Evolutionary conservation across 2,329 filamentous ascomycete genomes (phyloP).

Genomic region (Alternaria angustiovoidea): DNA sequence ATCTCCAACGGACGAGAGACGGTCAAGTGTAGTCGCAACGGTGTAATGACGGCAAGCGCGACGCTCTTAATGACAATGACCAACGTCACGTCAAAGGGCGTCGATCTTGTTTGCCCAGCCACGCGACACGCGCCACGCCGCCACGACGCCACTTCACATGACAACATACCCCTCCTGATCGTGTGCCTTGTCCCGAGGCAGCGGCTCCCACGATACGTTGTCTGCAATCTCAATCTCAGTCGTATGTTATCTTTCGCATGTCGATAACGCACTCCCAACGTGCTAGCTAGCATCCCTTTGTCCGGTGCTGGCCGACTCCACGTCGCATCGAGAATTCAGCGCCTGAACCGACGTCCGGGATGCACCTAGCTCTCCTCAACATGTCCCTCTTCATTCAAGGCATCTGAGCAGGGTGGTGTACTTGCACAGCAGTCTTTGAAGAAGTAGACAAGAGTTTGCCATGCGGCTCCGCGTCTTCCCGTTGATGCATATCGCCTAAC

Average conservation of each 20-base stretch:
- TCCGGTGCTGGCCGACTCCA: neutral
- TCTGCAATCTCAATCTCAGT: neutral
- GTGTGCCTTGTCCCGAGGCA: neutral
- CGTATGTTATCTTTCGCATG: neutral
- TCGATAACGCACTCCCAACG: neutral
- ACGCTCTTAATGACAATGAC: conserved; percentile 8
- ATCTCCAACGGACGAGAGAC: conserved; percentile 1
- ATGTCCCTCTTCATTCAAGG: neutral
- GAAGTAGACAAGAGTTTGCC: neutral
- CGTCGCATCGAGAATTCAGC: neutral
- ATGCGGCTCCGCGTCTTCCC: conserved; percentile 15
- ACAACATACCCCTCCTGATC: neutral
- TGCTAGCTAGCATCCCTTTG: neutral
- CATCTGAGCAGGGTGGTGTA: neutral
- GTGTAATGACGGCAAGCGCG: conserved; percentile 23
- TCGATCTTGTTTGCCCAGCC: conserved; percentile 11
- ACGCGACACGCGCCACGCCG: neutral
- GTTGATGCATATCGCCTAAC: conserved; percentile 8
- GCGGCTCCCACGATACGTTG: neutral
- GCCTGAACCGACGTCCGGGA: neutral
- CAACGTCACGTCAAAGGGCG: conserved; percentile 13
- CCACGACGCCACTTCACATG: conserved; percentile 8
- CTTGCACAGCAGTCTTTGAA: neutral
- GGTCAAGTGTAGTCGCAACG: conserved; percentile 9
- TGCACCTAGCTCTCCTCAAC: neutral